A percentile compares a stretch with the other conserved stretches of the same genome.
Evolutionary conservation across 2,329 filamentous ascomycete species (phyloP).

Genomic region (Ophiostoma piceae): DNA sequence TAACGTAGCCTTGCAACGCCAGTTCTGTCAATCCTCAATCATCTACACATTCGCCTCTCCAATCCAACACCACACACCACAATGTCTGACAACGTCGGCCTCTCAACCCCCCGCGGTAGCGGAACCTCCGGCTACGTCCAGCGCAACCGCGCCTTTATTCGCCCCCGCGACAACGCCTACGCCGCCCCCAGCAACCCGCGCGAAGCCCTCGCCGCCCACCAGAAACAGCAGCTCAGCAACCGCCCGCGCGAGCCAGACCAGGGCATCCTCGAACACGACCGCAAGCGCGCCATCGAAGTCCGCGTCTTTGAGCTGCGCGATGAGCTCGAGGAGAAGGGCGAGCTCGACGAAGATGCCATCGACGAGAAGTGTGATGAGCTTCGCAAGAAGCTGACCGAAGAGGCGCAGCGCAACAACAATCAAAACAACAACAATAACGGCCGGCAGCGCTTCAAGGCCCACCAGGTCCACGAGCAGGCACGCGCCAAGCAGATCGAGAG

Average conservation of each 20-base stretch:
- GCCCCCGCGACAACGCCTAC: conserved; percentile 71
- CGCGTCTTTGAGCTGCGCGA: conserved; percentile 89
- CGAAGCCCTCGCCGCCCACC: conserved; percentile 74
- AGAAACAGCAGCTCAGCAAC: conserved; percentile 58
- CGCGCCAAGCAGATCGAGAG: conserved; percentile 96
- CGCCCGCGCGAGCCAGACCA: conserved; percentile 79
- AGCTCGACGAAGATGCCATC: conserved; percentile 84
- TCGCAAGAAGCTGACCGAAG: conserved; percentile 56
- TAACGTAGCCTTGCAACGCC: neutral
- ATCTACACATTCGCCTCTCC: neutral
- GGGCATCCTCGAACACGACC: conserved; percentile 90
- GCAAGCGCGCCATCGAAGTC: conserved; percentile 84
- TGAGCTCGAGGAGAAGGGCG: conserved; percentile 83
- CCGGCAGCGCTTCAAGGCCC: conserved; percentile 66
- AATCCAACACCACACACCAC: neutral
- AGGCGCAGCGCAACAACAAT: conserved; percentile 35
- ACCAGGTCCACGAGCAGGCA: conserved; percentile 94
- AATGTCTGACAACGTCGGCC: conserved; percentile 97
- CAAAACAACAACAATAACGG: conserved; percentile 35
- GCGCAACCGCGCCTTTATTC: conserved; percentile 84
- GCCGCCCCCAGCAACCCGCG: conserved; percentile 71
- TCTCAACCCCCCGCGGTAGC: conserved; percentile 87
- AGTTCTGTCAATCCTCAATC: neutral
- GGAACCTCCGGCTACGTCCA: conserved; percentile 97
- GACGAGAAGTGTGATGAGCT: conserved; percentile 67